Conservation (phyloP, 2,329 filamentous ascomycete genomes). For the Biscogniauxia mediterranea region DNA sequence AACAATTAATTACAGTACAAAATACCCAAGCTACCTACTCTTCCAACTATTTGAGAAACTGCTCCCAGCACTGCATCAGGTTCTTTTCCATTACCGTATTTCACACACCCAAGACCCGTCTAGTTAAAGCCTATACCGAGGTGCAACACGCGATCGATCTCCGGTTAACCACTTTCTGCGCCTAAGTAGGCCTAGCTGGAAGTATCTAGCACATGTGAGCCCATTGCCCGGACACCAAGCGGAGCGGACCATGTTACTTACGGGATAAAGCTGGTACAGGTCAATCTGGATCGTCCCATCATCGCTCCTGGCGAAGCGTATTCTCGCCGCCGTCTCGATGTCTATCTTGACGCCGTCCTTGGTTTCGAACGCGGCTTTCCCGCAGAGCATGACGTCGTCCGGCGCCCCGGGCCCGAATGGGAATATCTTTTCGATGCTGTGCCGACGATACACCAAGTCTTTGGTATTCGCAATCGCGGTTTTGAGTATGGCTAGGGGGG, state of each 20-base stretch:
- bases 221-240: background rate
- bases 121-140: too few species aligned
- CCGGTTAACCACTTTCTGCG: too few species aligned
- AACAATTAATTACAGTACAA: too few species aligned
- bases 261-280: background rate
- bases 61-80: too few species aligned
- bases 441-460: background rate
- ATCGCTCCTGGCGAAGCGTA: background rate
- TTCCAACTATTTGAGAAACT: too few species aligned
- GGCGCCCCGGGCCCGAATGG: background rate
- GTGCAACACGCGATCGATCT: too few species aligned
- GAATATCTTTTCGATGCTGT: background rate
- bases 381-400: background rate
- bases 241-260: background rate
- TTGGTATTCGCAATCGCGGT: background rate
- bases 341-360: background rate
- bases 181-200: background rate
- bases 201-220: background rate
- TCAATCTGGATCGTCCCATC: background rate
- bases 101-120: too few species aligned
- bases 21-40: too few species aligned
- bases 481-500: background rate
- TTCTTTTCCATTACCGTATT: too few species aligned
- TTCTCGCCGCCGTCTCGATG: background rate
- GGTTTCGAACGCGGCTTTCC: background rate